phyloP scores from a whole-genome alignment of 2,329 filamentous ascomycete genomes.

The Colletotrichum sp. region DNA sequence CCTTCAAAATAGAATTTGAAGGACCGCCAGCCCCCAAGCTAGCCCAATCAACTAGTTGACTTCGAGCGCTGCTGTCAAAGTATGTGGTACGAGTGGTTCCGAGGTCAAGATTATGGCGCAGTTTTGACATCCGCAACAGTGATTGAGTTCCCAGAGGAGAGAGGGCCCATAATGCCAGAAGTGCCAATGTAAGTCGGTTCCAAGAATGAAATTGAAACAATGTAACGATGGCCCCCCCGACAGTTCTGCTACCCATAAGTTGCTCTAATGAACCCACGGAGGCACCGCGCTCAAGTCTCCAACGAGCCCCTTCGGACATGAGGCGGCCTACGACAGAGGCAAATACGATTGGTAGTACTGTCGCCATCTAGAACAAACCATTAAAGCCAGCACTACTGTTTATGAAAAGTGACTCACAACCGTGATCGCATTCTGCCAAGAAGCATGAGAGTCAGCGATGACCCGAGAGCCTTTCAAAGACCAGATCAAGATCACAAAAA shows the following conservation, averaged over 20 bases:
- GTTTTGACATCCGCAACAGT: conserved; percentile 22
- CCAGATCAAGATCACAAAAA: neutral
- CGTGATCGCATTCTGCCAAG: neutral
- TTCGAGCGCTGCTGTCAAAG: neutral
- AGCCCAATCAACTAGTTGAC: neutral
- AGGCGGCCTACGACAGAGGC: conserved; percentile 30
- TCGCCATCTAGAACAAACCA: conserved; percentile 1
- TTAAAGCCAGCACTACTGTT: no score
- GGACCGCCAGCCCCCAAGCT: no score
- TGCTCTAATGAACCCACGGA: conserved; percentile 30
- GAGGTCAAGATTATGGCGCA: no score
- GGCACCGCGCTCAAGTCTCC: conserved; percentile 30
- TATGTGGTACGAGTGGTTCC: no score
- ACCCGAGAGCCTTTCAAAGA: neutral
- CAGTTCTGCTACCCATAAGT: conserved; percentile 33
- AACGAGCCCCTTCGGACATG: conserved; percentile 28
- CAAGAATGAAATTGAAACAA: conserved; percentile 28
- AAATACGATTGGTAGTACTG: conserved; percentile 34
- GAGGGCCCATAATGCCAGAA: conserved; percentile 31
- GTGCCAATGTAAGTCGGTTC: conserved; percentile 25
- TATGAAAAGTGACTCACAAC: neutral
- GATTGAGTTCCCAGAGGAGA: conserved; percentile 34
- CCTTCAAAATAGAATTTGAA: no score
- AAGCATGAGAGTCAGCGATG: neutral
- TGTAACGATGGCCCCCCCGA: conserved; percentile 28